phyloP scores from a whole-genome alignment of 306 rosid species.

The Trifolium subterraneum region DNA sequence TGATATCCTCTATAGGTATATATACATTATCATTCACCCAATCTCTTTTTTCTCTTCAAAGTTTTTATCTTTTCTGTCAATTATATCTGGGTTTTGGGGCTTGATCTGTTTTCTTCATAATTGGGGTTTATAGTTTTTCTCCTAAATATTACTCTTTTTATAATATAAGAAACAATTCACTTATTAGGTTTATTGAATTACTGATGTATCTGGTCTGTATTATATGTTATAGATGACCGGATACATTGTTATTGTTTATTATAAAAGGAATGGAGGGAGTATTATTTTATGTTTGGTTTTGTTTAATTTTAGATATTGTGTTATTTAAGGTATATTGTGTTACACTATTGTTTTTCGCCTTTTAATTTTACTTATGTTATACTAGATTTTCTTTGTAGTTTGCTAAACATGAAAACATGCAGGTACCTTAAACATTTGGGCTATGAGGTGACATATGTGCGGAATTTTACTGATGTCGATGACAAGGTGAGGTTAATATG shows the following conservation, averaged over 20 bases:
- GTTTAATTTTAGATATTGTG: background rate
- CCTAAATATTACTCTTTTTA: background rate
- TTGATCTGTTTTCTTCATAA: background rate
- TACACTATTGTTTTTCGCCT: background rate
- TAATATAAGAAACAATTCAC: too few relatives aligned
- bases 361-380: background rate
- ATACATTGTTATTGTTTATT: too few relatives aligned
- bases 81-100: slow-evolving; percentile 3
- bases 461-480: slow-evolving; percentile 97
- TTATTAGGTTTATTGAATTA: too few relatives aligned
- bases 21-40: background rate
- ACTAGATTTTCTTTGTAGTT: background rate
- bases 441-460: slow-evolving; percentile 87
- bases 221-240: too few relatives aligned
- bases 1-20: slow-evolving; percentile 80
- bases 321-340: background rate
- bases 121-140: slow-evolving; percentile 17
- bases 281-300: slow-evolving; percentile 1
- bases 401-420: slow-evolving; percentile 44
- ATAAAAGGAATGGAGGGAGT: too few relatives aligned
- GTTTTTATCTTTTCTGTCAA: slow-evolving; percentile 3
- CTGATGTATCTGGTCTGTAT: too few relatives aligned
- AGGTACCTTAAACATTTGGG: slow-evolving; percentile 79
- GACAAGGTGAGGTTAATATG: slow-evolving; percentile 76
- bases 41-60: background rate